A percentile compares a stretch with the other conserved stretches of the same genome.
phyloP scores from a whole-genome alignment of 2,329 filamentous ascomycete genomes.

The Ophiostoma sp. region DNA sequence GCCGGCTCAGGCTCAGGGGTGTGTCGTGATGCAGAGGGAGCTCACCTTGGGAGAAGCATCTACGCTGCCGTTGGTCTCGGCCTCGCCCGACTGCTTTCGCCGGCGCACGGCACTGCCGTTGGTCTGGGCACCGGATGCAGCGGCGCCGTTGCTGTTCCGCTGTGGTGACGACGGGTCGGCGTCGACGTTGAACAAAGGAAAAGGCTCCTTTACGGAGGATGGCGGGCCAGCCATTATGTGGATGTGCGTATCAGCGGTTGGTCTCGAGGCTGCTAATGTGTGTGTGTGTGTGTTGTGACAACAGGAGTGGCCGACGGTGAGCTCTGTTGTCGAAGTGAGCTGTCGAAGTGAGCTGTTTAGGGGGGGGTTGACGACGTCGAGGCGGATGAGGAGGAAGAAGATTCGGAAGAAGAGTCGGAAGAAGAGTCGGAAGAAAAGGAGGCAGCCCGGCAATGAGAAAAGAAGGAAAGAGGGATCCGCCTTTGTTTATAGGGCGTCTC shows the following conservation, averaged over 20 bases:
- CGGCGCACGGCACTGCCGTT: conserved; percentile 36
- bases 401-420: neutral
- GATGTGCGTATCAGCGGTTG: neutral
- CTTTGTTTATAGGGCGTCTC: conserved; percentile 10
- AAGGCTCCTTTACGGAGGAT: conserved; percentile 45
- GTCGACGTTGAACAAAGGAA: conserved; percentile 45
- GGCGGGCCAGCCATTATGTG: conserved; percentile 10
- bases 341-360: neutral
- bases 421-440: neutral
- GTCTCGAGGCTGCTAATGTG: neutral
- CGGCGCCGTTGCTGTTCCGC: conserved; percentile 32
- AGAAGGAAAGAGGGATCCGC: too few species aligned
- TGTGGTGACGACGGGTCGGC: conserved; percentile 41
- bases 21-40: too few species aligned
- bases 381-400: neutral
- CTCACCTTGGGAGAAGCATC: conserved; percentile 23
- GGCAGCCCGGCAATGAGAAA: neutral
- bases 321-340: too few species aligned
- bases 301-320: too few species aligned
- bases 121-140: conserved; percentile 15
- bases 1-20: too few species aligned
- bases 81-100: conserved; percentile 52
- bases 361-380: neutral
- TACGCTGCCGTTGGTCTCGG: conserved; percentile 37
- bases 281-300: neutral